These are phyloP conservation scores for Hymenoscyphus occultus DNA, from an alignment of 2,329 filamentous ascomycete species.

Conservation along the genomic window DNA sequence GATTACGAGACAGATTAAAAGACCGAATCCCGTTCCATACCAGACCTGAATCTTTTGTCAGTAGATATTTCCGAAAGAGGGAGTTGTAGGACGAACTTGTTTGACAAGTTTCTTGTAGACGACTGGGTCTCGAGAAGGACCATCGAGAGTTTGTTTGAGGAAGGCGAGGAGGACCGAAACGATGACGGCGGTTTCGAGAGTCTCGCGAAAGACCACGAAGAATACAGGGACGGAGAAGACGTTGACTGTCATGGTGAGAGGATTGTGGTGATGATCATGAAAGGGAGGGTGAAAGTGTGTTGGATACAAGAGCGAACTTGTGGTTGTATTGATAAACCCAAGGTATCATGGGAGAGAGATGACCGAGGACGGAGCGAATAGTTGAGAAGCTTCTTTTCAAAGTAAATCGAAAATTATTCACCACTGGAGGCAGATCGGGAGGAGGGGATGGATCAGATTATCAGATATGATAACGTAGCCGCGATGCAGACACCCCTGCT, in stretches of 20 bases:
- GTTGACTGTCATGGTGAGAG: slow-evolving; percentile 54
- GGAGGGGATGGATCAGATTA: not conserved
- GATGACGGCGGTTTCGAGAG: slow-evolving; percentile 78
- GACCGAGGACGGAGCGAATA: not conserved
- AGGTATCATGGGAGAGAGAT: not conserved
- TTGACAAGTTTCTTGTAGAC: slow-evolving; percentile 66
- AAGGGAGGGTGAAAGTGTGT: slow-evolving; percentile 7
- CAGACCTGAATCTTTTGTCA: slow-evolving; percentile 48
- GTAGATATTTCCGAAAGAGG: not conserved
- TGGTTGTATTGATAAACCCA: not conserved
- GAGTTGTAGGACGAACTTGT: slow-evolving; percentile 41
- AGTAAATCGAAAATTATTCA: not conserved
- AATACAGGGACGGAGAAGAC: slow-evolving; percentile 80
- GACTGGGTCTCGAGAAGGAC: slow-evolving; percentile 56
- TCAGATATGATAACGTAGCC: slow-evolving; percentile 9
- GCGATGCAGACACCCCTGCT: not conserved
- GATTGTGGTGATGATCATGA: not conserved
- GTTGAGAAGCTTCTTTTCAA: not conserved
- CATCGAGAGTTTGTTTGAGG: slow-evolving; percentile 73
- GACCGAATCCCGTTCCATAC: slow-evolving; percentile 50
- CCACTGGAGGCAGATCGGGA: not conserved
- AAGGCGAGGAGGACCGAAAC: slow-evolving; percentile 85
- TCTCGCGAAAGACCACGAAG: slow-evolving; percentile 87
- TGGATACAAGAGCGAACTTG: not conserved
- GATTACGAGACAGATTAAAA: slow-evolving; percentile 56